Conservation (phyloP, 2,329 filamentous ascomycete genomes). For the Fusarium dlaminii region DNA sequence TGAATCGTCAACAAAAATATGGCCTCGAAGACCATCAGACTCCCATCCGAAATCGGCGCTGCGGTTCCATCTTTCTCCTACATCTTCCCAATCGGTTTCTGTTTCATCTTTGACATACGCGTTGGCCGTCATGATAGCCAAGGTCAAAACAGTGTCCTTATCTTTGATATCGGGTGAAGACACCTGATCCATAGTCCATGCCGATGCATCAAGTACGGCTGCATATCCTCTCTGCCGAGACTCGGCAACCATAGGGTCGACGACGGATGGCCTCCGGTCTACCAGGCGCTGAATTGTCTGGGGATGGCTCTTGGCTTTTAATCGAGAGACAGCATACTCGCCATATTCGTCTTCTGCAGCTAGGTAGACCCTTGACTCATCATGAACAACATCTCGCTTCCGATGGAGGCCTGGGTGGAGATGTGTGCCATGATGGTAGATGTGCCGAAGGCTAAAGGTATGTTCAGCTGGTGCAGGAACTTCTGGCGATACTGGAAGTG, state of each 20-base stretch:
- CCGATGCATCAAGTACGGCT: constrained; percentile 73
- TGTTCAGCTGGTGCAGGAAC: constrained; percentile 62
- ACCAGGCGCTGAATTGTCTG: constrained; percentile 81
- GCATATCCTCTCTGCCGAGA: constrained; percentile 75
- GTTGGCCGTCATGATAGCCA: constrained; percentile 89
- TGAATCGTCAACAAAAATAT: constrained; percentile 86
- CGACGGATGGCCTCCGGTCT: constrained; percentile 78
- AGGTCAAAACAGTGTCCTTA: constrained; percentile 81
- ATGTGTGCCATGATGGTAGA: constrained; percentile 91
- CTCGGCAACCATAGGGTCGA: constrained; percentile 81
- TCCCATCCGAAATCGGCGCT: constrained; percentile 94
- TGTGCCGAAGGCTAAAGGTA: constrained; percentile 79
- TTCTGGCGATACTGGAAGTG: constrained; percentile 55
- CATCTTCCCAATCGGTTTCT: constrained; percentile 83
- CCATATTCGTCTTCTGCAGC: constrained; percentile 66
- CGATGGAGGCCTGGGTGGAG: constrained; percentile 80
- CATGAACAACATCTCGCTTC: constrained; percentile 73
- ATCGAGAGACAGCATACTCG: constrained; percentile 59
- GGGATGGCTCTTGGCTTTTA: constrained; percentile 71
- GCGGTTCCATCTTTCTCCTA: constrained; percentile 82
- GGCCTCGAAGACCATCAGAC: constrained; percentile 85
- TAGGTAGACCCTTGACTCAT: constrained; percentile 66
- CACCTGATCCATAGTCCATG: constrained; percentile 86
- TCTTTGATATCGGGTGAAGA: constrained; percentile 84
- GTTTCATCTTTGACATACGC: constrained; percentile 82